Base-by-base conservation (phyloP, 2,329 filamentous ascomycete species). In the Blastomyces emzantsi region DNA sequence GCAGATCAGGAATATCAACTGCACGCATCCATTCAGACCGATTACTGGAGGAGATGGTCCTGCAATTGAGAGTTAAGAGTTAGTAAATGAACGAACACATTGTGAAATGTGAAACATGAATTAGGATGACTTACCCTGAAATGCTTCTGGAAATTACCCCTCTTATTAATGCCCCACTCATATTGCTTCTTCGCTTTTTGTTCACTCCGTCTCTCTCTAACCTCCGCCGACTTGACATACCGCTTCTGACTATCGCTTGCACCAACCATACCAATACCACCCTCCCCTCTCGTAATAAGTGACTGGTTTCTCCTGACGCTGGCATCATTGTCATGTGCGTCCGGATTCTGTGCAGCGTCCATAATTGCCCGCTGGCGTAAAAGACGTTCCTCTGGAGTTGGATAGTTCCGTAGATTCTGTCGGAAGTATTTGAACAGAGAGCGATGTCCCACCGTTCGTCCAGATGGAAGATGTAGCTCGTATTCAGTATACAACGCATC, bases 381-480 rank as follows among this genome's bases (percentile, higher is more conserved):
- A 64, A 85, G 82, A 62, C 90, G 87, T 77, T 96, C 92, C 64
- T 89, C 88, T 0, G 87, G 79, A 2, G 89, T 87, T 1, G 92
- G 92, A 74, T 96, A 88, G 75, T 86, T 90, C 76, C 89, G 87
- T 54, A 99, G 81, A 77, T 97, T 97, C 79, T 99, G 94, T 65
- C 90, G 87, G 79, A 87, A 99, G 78, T 97, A 97, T 69, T 85
- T 87, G 72, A 90, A 88, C 62, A 96, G 78, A 8, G 90, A 94
- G 58, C 94, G 86, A 75, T 99, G 94, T 49, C 94, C 94, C 47
- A 95, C 92, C 8, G 90, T 89, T 66, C 90, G 88, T 62, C 94
- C 94, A 4, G 89, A 91, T 1, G 94, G 94, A 15, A 99, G 85
- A 72, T 99, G 92, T 62, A 99, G 83, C 76, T 97, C 94, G 71